Percentiles rank a stretch among this genome's conserved stretches.
phyloP scores from a whole-genome alignment of 1,284 basidiomycete species.

The Sporisorium reilianum region DNA sequence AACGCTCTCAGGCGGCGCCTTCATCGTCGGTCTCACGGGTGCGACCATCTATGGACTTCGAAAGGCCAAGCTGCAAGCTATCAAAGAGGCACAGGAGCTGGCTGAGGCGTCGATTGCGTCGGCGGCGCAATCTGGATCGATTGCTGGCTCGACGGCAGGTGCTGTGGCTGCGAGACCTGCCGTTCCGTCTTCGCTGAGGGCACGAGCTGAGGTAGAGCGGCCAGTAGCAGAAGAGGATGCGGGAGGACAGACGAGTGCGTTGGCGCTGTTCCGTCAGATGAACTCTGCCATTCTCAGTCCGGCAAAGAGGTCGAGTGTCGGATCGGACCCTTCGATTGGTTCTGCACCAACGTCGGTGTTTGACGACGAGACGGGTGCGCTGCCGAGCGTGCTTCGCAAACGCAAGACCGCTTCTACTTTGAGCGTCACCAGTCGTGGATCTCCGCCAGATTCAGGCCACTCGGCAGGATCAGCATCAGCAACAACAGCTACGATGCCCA shows the following conservation, averaged over 20 bases:
- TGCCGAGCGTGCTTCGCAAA: slow-evolving; percentile 31
- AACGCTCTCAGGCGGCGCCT: slow-evolving; percentile 43
- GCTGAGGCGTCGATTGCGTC: slow-evolving; percentile 14
- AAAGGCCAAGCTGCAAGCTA: slow-evolving; percentile 38
- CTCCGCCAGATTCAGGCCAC: not conserved
- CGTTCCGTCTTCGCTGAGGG: not conserved
- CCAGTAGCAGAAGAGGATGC: not conserved
- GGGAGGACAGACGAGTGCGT: slow-evolving; percentile 6
- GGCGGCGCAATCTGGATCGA: not conserved
- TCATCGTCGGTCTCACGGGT: slow-evolving; percentile 42
- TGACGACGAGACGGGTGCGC: slow-evolving; percentile 32
- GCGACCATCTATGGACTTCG: slow-evolving; percentile 46
- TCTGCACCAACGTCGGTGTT: slow-evolving; percentile 47
- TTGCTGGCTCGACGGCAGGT: not conserved
- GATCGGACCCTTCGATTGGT: not conserved
- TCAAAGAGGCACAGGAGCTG: slow-evolving; percentile 43
- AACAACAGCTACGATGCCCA: slow-evolving; percentile 3
- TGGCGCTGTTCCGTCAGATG: slow-evolving; percentile 36
- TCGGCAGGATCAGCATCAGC: slow-evolving; percentile 1
- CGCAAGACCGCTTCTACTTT: not conserved
- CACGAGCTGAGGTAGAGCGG: not conserved
- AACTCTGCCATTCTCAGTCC: slow-evolving; percentile 32
- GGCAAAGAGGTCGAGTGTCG: slow-evolving; percentile 4
- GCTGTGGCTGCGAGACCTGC: slow-evolving; percentile 1
- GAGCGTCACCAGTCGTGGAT: not conserved